phyloP scores from a whole-genome alignment of 2,329 filamentous ascomycete species.

The Ceratocystis destructans region DNA sequence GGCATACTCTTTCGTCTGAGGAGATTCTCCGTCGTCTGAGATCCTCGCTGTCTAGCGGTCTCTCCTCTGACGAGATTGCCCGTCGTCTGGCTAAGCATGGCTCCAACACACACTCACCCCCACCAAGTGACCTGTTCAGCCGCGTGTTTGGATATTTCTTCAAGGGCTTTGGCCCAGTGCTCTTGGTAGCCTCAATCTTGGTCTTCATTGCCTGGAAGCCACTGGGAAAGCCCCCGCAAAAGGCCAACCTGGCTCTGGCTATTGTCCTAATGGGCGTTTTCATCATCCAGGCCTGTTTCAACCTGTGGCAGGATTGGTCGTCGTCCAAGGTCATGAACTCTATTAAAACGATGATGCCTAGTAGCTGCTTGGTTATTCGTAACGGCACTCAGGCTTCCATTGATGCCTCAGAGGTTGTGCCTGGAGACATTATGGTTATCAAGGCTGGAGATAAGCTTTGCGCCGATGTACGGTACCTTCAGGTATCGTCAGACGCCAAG shows the following conservation, averaged over 20 bases:
- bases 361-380: constrained; percentile 62
- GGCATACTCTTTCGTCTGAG: constrained; percentile 47
- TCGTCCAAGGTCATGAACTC: constrained; percentile 64
- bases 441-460: constrained; percentile 86
- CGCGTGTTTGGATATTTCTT: constrained; percentile 49
- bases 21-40: constrained; percentile 48
- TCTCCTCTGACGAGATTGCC: constrained; percentile 44
- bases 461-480: constrained; percentile 63
- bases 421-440: constrained; percentile 80
- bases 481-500: constrained; percentile 74
- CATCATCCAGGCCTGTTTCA: constrained; percentile 54
- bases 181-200: constrained; percentile 53
- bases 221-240: constrained; percentile 53
- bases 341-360: constrained; percentile 68
- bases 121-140: constrained; percentile 47
- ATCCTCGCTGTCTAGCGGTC: constrained; percentile 41
- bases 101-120: constrained; percentile 51
- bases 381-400: constrained; percentile 60
- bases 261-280: constrained; percentile 61
- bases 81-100: constrained; percentile 47
- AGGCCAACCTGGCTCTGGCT: constrained; percentile 57
- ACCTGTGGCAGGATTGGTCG: constrained; percentile 61
- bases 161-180: constrained; percentile 59
- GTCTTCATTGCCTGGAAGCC: constrained; percentile 69
- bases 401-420: constrained; percentile 90